A percentile compares a stretch with the other conserved stretches of the same genome.
Conservation (phyloP, 805 yeast species). For the Brettanomyces bruxellensis region DNA sequence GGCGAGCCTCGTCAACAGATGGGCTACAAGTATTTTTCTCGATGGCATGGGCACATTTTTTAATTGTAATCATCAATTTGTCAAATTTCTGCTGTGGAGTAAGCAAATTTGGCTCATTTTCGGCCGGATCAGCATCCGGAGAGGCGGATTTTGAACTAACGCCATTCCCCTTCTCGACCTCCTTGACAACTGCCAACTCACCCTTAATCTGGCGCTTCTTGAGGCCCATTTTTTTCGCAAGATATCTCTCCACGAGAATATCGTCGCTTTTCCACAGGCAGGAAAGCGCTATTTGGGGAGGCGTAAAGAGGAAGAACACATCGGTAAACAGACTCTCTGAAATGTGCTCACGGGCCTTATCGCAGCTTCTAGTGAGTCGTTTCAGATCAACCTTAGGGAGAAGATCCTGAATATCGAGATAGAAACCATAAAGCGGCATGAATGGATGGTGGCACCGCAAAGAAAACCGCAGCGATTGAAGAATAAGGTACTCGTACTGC, state of each 20-base stretch:
- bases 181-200: slow-evolving; percentile 7
- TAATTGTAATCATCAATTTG: slow-evolving; percentile 23
- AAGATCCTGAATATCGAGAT: slow-evolving; percentile 72
- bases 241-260: slow-evolving; percentile 54
- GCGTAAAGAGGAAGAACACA: slow-evolving; percentile 69
- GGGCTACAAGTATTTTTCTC: slow-evolving; percentile 33
- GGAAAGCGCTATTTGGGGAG: slow-evolving; percentile 93
- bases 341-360: slow-evolving; percentile 55
- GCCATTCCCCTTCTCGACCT: slow-evolving; percentile 7
- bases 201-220: slow-evolving; percentile 15
- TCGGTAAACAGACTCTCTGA: slow-evolving; percentile 70
- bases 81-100: slow-evolving; percentile 1
- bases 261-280: slow-evolving; percentile 64
- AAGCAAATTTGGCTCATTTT: slow-evolving; percentile 4
- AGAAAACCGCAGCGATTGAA: slow-evolving; percentile 71
- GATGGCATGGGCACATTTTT: slow-evolving; percentile 40
- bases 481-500: slow-evolving; percentile 68
- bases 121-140: slow-evolving; percentile 2
- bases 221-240: slow-evolving; percentile 49
- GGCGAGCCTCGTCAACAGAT: slow-evolving; percentile 51
- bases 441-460: slow-evolving; percentile 82
- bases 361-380: slow-evolving; percentile 61
- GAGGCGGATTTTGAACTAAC: not conserved
- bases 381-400: slow-evolving; percentile 42
- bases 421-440: slow-evolving; percentile 89